Evolutionary conservation across 345 rosid genomes (phyloP), one percentile per base, ranked within the genome.

Genomic region (Populus ilicifolia): DNA sequence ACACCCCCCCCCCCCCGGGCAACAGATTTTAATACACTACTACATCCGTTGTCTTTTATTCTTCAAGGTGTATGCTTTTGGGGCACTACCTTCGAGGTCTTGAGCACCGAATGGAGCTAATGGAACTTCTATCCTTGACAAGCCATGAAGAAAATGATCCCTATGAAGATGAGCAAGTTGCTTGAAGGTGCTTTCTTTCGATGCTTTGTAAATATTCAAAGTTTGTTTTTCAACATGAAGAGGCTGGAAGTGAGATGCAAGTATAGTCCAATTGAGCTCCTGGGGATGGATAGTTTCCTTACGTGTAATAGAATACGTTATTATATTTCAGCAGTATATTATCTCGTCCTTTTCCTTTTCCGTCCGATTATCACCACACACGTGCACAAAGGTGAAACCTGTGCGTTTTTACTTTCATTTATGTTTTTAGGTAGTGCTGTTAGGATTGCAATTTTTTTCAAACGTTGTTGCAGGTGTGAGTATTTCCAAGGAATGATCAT

Each of bases 21-120:
- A 69, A 44, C 7, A 43, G 27, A 38, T 68, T 78, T 75, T 50
- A 33, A 14, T 46, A 10, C 21, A 7, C 21, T 23, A 4, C 9
- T n/a, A 5, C 43, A 54, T n/a, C 46, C 20, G 64, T 54, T 17
- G 30, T 21, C 63, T 71, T n/a, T 38, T 50, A n/a, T 39, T 43
- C 1, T 44, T 46, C 41, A 70, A 95, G 99, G 99, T 95, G 96
- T 81, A 93, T 95, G 96, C 86, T 95, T 56, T 68, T 95, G 85
- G 98, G 98, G 79, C 99, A 95, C 82, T 88, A 92, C 79, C 90
- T 95, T 23, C 87, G 98, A 86, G 99, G 98, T 70, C 85, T 93
- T 9, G 97, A 94, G 84, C 91, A 91, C 77, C 87, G 97, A 50
- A 80, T 89, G 91, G 97, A 89, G 87, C 93, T 95, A 75, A 85